Conservation (phyloP, 2,329 filamentous ascomycete genomes). For the Aspergillus sojae region DNA sequence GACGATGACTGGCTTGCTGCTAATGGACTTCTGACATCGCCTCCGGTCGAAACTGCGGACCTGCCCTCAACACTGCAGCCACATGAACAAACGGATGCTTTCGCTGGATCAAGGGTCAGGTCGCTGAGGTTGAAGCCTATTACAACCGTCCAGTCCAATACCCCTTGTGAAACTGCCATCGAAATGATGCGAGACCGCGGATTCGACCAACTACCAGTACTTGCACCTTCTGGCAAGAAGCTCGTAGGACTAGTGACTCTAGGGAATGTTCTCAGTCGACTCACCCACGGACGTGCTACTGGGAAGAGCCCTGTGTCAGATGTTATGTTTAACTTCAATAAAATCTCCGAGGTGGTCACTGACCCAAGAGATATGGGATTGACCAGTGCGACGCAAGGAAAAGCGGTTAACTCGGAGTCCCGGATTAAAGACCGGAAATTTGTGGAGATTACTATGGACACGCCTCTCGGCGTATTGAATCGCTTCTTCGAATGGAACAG, state of each 20-base stretch:
- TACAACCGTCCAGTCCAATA: constrained; percentile 74
- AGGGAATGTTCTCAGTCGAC: constrained; percentile 88
- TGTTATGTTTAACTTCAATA: constrained; percentile 96
- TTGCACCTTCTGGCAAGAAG: constrained; percentile 67
- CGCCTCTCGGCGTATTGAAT: constrained; percentile 78
- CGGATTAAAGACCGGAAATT: constrained; percentile 67
- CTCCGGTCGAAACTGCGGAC: constrained; percentile 48
- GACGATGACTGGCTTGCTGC: constrained; percentile 99
- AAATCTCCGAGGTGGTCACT: constrained; percentile 86
- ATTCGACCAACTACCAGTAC: constrained; percentile 95
- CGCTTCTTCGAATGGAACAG: constrained; percentile 98
- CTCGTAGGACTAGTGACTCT: constrained; percentile 93
- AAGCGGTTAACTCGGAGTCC: constrained; percentile 34
- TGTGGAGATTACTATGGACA: constrained; percentile 92
- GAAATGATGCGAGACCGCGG: constrained; percentile 98
- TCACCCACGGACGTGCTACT: constrained; percentile 78
- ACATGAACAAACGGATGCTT: constrained; percentile 63
- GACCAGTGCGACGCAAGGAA: constrained; percentile 23
- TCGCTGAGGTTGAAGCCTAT: constrained; percentile 90
- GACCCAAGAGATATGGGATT: constrained; percentile 70
- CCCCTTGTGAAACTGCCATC: constrained; percentile 81
- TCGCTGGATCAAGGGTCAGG: constrained; percentile 76
- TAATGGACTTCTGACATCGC: constrained; percentile 80
- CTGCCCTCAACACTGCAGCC: constrained; percentile 30
- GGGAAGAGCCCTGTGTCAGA: constrained; percentile 74